These are phyloP conservation scores for Triadica sebifera DNA, from an alignment of 345 rosid genomes.

Conservation along the genomic window DNA sequence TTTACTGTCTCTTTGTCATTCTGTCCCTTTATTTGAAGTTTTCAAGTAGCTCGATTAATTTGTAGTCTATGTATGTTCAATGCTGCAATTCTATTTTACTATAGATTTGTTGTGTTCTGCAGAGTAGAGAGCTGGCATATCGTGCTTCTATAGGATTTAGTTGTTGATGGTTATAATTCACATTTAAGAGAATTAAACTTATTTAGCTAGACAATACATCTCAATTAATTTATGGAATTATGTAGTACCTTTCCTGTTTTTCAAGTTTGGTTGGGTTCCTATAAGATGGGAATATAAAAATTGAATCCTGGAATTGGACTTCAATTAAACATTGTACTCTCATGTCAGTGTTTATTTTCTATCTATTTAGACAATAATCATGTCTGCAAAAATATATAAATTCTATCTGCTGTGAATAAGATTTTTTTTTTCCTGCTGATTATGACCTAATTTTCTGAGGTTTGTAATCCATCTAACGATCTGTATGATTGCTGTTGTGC, in stretches of 20 bases:
- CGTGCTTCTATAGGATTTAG: too few species aligned
- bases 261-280: not conserved
- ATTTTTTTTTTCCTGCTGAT: too few species aligned
- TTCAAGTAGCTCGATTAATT: slow-evolving; percentile 23
- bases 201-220: not conserved
- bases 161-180: not conserved
- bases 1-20: not conserved
- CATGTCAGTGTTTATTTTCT: not conserved
- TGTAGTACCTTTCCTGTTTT: not conserved
- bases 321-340: not conserved
- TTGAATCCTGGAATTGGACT: not conserved
- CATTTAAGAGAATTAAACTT: not conserved
- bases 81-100: not conserved
- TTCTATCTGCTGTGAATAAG: not conserved
- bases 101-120: not conserved
- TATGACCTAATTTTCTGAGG: not conserved
- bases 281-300: not conserved
- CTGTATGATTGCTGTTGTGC: not conserved
- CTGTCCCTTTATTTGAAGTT: not conserved
- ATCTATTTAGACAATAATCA: too few species aligned
- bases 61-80: not conserved
- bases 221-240: not conserved
- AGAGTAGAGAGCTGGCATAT: not conserved
- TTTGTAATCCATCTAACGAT: not conserved
- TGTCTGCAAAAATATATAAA: not conserved